Evolutionary conservation across 768 basidiomycete species (phyloP).

Genomic region (Kwoniella botswanensis): DNA sequence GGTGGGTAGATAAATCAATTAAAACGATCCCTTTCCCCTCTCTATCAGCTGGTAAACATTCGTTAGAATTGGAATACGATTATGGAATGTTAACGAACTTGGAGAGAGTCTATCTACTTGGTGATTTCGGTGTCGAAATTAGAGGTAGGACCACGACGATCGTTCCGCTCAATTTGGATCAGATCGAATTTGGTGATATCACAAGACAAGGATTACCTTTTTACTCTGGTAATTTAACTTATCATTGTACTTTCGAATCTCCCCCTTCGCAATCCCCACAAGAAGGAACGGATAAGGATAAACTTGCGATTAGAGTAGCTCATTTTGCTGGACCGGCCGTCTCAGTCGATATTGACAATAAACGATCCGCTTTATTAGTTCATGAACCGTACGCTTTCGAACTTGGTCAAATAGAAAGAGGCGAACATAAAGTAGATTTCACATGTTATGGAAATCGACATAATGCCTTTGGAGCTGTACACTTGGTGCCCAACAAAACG

Average conservation of each 20-base stretch:
- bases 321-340: constrained; percentile 39
- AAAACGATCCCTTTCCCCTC: constrained; percentile 25
- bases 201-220: constrained; percentile 43
- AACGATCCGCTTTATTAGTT: constrained; percentile 19
- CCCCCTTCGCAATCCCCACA: neutral
- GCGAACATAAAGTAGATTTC: constrained; percentile 32
- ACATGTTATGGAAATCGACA: constrained; percentile 44
- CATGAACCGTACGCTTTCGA: constrained; percentile 33
- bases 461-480: constrained; percentile 45
- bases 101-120: constrained; percentile 41
- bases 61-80: constrained; percentile 25
- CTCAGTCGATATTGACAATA: constrained; percentile 29
- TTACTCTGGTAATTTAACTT: constrained; percentile 43
- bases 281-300: neutral
- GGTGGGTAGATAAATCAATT: constrained; percentile 49
- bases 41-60: constrained; percentile 29
- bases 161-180: constrained; percentile 25
- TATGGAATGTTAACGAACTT: constrained; percentile 35
- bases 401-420: constrained; percentile 19
- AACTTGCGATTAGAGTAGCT: constrained; percentile 26
- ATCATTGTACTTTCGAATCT: constrained; percentile 29
- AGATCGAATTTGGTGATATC: constrained; percentile 36
- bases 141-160: constrained; percentile 26
- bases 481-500: constrained; percentile 39
- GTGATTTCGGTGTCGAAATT: constrained; percentile 42